Percentiles rank a stretch among this genome's conserved stretches.
Evolutionary conservation across 495 filamentous ascomycete species (phyloP).

Genomic region (Bacidia rubella): DNA sequence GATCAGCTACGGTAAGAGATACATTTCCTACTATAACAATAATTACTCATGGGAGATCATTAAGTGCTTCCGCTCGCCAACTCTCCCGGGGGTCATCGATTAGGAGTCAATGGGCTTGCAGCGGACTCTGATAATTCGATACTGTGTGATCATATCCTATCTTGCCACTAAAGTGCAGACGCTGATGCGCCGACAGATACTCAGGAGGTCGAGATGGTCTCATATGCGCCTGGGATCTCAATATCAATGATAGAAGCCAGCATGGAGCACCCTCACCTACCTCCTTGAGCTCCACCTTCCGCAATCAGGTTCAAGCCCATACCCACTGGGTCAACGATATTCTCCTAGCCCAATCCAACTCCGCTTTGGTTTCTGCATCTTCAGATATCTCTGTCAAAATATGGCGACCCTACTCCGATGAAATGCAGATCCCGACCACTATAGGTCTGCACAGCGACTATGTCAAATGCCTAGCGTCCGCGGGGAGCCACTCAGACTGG

Average conservation of each 20-base stretch:
- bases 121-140: slow-evolving; percentile 75
- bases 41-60: too few species aligned
- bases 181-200: slow-evolving; percentile 44
- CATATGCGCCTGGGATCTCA: slow-evolving; percentile 88
- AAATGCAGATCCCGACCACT: slow-evolving; percentile 52
- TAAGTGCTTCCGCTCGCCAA: slow-evolving; percentile 91
- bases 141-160: slow-evolving; percentile 45
- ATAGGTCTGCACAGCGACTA: slow-evolving; percentile 94
- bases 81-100: slow-evolving; percentile 76
- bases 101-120: slow-evolving; percentile 87
- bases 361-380: slow-evolving; percentile 81
- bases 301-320: slow-evolving; percentile 87
- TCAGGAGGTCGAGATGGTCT: slow-evolving; percentile 92
- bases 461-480: slow-evolving; percentile 83
- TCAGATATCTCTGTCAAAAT: slow-evolving; percentile 90
- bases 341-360: slow-evolving; percentile 67
- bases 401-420: slow-evolving; percentile 76
- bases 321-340: slow-evolving; percentile 99
- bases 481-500: slow-evolving; percentile 59
- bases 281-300: slow-evolving; percentile 48
- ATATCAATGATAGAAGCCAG: slow-evolving; percentile 27
- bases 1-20: slow-evolving; percentile 45
- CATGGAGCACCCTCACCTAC: slow-evolving; percentile 15
- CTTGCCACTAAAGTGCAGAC: neutral
- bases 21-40: too few species aligned